Conservation (phyloP, 1,139 yeast species). For the Blastobotrys apis region DNA sequence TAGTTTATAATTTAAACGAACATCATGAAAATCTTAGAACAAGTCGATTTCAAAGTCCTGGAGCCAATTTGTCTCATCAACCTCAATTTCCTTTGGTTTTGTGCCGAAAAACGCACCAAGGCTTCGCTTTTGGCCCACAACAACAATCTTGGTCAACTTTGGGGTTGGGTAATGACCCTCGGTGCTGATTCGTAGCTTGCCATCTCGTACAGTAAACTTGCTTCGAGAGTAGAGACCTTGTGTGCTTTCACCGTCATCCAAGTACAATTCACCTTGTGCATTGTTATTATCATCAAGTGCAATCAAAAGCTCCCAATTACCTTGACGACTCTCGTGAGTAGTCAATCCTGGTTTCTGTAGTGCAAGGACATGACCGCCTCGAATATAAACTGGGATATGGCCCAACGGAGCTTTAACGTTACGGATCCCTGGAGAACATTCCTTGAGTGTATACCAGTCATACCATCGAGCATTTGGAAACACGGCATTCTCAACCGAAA, state of each 20-base stretch:
- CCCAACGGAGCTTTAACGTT: conserved; percentile 23
- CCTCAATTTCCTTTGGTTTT: no score
- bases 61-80: no score
- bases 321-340: conserved; percentile 32
- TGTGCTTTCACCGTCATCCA: conserved; percentile 34
- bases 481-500: conserved; percentile 32
- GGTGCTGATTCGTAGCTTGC: conserved; percentile 4
- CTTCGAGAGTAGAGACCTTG: conserved; percentile 1
- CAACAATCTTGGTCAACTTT: conserved; percentile 9
- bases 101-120: no score
- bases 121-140: no score
- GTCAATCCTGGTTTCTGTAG: conserved; percentile 37
- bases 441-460: conserved; percentile 37
- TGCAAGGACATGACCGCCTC: conserved; percentile 22
- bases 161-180: conserved; percentile 8
- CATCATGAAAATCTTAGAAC: no score
- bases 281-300: conserved; percentile 28
- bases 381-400: conserved; percentile 21
- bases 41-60: no score
- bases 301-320: conserved; percentile 34
- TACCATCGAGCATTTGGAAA: conserved; percentile 33
- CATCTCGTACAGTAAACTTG: conserved; percentile 1
- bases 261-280: conserved; percentile 21
- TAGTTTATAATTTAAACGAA: no score
- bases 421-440: conserved; percentile 22